Evolutionary conservation across 441 rosid genomes (phyloP), one percentile per base, ranked within the genome.

Genomic region (Gossypium davidsonii): DNA sequence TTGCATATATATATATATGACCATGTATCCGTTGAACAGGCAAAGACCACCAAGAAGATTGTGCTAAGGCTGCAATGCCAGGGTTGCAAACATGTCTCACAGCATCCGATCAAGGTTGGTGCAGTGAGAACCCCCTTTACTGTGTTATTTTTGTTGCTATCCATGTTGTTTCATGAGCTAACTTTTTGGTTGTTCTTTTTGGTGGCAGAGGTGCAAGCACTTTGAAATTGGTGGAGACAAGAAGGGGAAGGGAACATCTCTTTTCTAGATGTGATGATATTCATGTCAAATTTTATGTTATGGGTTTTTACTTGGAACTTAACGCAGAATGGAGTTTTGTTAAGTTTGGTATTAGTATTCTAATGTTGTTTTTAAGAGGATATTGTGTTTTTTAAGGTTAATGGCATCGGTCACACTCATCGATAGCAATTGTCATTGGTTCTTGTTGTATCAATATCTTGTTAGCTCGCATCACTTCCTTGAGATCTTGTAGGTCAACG

Each of bases 31-130:
- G 17, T 0, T 1, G 18, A 58, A 64, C 80, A 85, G 90, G 90
- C 89, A 0, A 88, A 84, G 73, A 88, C 89, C 10, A 88, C 89
- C 0, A 88, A 88, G 85, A 88, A 88, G 83, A 85, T 88, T 61
- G 89, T 85, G 71, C 57, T 88, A 84, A 84, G 89, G 84, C 76
- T 88, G 49, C 88, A 87, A 42, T 87, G 91, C 77, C 87, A 85
- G 68, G 78, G 85, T 20, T 88, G 91, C 85, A 88, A 88, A 74
- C 88, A 84, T 66, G 85, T 83, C 3, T 86, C 87, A 18, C 90
- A 88, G 77, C 88, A 86, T 62, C 80, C 92, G 2, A 84, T 88
- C 57, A 88, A 84, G 90, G 86, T 86, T 61, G 58, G 20, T 2
- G 3, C 3, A 18, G 9, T 20, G 2, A 5, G 11, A 8, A 9